A percentile compares a stretch with the other conserved stretches of the same genome.
These are phyloP conservation scores for Corchorus olitorius DNA, from an alignment of 345 rosid genomes.

Conservation along the genomic window DNA sequence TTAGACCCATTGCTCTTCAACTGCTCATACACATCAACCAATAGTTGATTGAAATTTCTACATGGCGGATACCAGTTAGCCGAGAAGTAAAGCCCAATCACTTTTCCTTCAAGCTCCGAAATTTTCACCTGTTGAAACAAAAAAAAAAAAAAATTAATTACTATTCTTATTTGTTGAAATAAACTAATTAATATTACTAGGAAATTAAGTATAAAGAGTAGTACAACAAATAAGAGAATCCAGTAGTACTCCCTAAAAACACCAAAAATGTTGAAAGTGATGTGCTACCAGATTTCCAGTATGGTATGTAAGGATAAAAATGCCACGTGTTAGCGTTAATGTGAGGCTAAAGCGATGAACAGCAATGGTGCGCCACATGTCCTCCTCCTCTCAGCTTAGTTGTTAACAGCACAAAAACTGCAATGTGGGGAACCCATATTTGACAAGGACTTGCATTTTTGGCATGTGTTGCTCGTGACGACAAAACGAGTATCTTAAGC, in stretches of 20 bases:
- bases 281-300: slow-evolving; percentile 6
- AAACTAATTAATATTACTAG: not conserved
- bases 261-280: slow-evolving; percentile 21
- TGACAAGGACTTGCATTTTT: slow-evolving; percentile 20
- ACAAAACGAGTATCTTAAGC: not conserved
- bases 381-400: slow-evolving; percentile 15
- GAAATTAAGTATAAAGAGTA: no score
- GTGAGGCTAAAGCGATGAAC: slow-evolving; percentile 20
- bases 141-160: not conserved
- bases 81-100: slow-evolving; percentile 63
- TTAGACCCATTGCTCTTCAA: slow-evolving; percentile 38
- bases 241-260: not conserved
- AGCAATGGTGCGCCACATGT: slow-evolving; percentile 15
- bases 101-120: slow-evolving; percentile 56
- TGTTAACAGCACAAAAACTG: slow-evolving; percentile 17
- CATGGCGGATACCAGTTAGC: slow-evolving; percentile 66
- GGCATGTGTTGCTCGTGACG: slow-evolving; percentile 11
- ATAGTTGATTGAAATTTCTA: slow-evolving; percentile 40
- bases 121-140: slow-evolving; percentile 40
- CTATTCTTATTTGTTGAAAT: no score
- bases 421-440: slow-evolving; percentile 19
- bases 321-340: slow-evolving; percentile 22
- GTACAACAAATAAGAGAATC: not conserved
- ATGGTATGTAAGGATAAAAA: not conserved
- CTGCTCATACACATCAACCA: slow-evolving; percentile 40